Percentiles rank a stretch among this genome's conserved stretches.
These are phyloP conservation scores for Pseudoscleropodium purum DNA, from an alignment of 225 moss, liverwort and hornwort genomes.

Conservation along the genomic window DNA sequence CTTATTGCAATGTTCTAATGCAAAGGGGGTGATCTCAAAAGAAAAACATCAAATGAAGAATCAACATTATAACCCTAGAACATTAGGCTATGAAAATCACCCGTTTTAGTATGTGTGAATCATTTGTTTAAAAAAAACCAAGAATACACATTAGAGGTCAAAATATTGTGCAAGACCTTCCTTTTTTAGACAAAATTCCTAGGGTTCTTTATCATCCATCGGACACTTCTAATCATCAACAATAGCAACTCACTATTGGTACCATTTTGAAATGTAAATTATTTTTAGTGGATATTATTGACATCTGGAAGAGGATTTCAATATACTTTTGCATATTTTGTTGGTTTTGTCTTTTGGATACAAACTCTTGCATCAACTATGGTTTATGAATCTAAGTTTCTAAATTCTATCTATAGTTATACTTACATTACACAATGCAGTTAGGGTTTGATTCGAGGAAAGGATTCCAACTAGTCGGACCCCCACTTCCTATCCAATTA, in stretches of 20 bases:
- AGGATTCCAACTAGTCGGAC: no score
- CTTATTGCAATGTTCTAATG: no score
- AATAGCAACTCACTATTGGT: fast-evolving
- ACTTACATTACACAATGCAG: no score
- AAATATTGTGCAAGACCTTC: background rate
- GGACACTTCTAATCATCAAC: fast-evolving
- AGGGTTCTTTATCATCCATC: background rate
- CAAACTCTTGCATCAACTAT: no score
- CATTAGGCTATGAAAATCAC: no score
- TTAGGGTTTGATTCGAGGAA: no score
- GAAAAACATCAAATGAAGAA: background rate
- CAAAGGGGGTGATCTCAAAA: fast-evolving
- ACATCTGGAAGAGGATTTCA: background rate
- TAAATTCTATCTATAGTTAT: no score
- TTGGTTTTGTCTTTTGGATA: background rate
- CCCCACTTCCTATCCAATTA: no score
- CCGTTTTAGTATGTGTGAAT: fast-evolving
- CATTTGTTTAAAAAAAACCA: background rate
- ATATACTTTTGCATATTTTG: background rate
- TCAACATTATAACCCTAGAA: fast-evolving
- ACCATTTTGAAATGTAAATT: background rate
- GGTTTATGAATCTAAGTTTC: no score
- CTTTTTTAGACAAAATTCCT: background rate
- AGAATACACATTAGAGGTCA: fast-evolving
- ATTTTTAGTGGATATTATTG: background rate